phyloP scores from a whole-genome alignment of 768 basidiomycete species.

The Suillus variegatus region DNA sequence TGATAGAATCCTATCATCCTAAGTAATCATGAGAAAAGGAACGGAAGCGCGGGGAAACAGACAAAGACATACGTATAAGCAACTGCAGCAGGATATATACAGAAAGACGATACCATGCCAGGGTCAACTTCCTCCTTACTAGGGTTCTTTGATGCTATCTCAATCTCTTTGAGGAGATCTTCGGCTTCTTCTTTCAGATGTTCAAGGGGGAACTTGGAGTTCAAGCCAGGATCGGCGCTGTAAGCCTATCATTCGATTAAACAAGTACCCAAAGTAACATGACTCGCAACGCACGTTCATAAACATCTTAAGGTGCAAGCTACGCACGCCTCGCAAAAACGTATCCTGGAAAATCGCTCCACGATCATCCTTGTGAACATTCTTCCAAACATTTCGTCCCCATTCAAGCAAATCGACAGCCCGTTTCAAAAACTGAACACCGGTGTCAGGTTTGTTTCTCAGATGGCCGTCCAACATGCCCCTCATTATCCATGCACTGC shows the following conservation, averaged over 20 bases:
- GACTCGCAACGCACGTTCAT: neutral
- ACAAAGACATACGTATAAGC: conserved; percentile 16
- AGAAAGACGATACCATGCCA: conserved; percentile 17
- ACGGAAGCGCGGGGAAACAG: neutral
- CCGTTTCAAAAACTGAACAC: conserved; percentile 14
- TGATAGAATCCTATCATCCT: conserved; percentile 11
- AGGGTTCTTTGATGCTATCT: neutral
- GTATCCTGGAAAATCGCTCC: conserved; percentile 22
- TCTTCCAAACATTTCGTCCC: conserved; percentile 16
- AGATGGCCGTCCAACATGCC: conserved; percentile 12
- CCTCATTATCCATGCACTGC: conserved; percentile 23
- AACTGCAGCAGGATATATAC: conserved; percentile 14
- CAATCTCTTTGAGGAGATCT: conserved; percentile 16
- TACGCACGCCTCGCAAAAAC: conserved; percentile 14
- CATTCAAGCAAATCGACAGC: conserved; percentile 18
- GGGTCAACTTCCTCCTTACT: conserved; percentile 3
- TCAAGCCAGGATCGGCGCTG: neutral
- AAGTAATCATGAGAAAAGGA: neutral
- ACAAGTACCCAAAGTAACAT: neutral
- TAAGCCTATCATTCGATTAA: conserved; percentile 5
- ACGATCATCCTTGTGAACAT: conserved; percentile 16
- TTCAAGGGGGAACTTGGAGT: conserved; percentile 13
- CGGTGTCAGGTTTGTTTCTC: neutral
- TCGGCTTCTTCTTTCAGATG: conserved; percentile 22
- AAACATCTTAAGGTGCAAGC: conserved; percentile 5